Percentiles rank a stretch among this genome's conserved stretches.
Evolutionary conservation across 163 green algal genomes (phyloP).

Genomic region (Scenedesmus sp.): DNA sequence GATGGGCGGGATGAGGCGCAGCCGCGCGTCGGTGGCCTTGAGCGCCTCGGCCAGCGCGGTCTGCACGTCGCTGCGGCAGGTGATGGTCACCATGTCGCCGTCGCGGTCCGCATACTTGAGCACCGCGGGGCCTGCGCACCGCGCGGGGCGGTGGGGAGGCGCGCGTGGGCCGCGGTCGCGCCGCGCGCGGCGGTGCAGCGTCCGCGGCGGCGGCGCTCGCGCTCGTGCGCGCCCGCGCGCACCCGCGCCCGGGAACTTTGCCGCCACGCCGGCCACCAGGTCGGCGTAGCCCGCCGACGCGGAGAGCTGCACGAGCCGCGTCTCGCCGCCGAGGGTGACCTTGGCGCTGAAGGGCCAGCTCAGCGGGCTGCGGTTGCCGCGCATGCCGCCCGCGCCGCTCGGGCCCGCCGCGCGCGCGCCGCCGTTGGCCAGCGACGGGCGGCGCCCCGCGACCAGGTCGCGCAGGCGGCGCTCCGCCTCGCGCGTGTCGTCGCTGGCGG

Average conservation of each 20-base stretch:
- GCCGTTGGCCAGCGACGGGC: slow-evolving; percentile 13
- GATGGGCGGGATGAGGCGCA: slow-evolving; percentile 33
- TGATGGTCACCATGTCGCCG: slow-evolving; percentile 84
- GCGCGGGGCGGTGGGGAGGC: too few relatives aligned
- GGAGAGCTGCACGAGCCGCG: slow-evolving; percentile 72
- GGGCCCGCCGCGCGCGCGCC: slow-evolving; percentile 15
- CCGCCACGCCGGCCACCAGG: slow-evolving; percentile 69
- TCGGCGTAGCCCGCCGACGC: slow-evolving; percentile 77
- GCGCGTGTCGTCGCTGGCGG: slow-evolving; percentile 68
- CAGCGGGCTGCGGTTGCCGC: not conserved
- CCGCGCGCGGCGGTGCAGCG: not conserved
- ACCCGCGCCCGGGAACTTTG: slow-evolving; percentile 76
- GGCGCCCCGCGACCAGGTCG: slow-evolving; percentile 50
- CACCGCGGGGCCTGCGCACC: slow-evolving; percentile 72
- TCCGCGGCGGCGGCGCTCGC: not conserved
- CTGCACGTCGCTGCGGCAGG: slow-evolving; percentile 77
- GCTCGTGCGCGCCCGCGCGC: not conserved
- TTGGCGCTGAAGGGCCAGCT: slow-evolving; percentile 56
- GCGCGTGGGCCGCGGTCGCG: too few relatives aligned
- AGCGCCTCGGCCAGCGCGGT: slow-evolving; percentile 67
- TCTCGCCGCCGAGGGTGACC: slow-evolving; percentile 70
- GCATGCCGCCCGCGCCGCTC: not conserved
- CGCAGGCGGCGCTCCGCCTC: slow-evolving; percentile 79
- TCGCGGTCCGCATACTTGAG: slow-evolving; percentile 88
- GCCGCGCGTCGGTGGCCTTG: slow-evolving; percentile 3